These are phyloP conservation scores for Kazachstania viticola DNA, from an alignment of 805 yeast species.

Conservation along the genomic window DNA sequence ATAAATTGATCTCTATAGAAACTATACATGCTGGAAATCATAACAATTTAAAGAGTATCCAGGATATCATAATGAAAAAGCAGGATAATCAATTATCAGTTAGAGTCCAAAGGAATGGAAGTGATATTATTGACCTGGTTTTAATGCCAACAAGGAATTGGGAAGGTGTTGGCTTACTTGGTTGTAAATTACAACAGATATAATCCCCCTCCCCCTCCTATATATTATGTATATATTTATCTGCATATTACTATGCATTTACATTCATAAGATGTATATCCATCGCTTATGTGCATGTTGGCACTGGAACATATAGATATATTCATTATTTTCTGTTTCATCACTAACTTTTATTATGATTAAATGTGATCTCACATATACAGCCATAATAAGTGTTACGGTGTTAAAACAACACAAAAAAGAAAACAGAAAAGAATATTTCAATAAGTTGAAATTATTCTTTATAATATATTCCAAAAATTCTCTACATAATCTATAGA, in stretches of 20 bases:
- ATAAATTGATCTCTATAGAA: conserved; percentile 45
- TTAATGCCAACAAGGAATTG: conserved; percentile 42
- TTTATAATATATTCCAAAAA: conserved; percentile 49
- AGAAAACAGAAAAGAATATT: too few species aligned
- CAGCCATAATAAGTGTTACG: too few species aligned
- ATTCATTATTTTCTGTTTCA: too few species aligned
- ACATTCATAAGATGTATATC: too few species aligned
- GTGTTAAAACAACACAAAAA: too few species aligned
- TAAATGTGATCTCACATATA: too few species aligned
- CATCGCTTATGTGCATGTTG: too few species aligned
- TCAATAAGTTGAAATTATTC: too few species aligned
- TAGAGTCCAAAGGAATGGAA: conserved; percentile 25
- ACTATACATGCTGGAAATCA: conserved; percentile 45
- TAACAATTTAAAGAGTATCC: conserved; percentile 35
- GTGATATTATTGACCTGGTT: conserved; percentile 16
- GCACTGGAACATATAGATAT: too few species aligned
- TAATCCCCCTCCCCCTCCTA: conserved; percentile 17
- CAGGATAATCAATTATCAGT: conserved; percentile 22
- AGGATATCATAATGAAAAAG: conserved; percentile 32
- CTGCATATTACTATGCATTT: too few species aligned
- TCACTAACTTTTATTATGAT: too few species aligned
- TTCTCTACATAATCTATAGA: conserved; percentile 47
- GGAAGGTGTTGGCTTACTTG: conserved; percentile 60
- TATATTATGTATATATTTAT: too few species aligned
- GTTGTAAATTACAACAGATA: conserved; percentile 45